Evolutionary conservation across 495 filamentous ascomycete genomes (phyloP), one percentile per base, ranked within the genome.

Genomic region (Friedmanniomyces endolithicus): DNA sequence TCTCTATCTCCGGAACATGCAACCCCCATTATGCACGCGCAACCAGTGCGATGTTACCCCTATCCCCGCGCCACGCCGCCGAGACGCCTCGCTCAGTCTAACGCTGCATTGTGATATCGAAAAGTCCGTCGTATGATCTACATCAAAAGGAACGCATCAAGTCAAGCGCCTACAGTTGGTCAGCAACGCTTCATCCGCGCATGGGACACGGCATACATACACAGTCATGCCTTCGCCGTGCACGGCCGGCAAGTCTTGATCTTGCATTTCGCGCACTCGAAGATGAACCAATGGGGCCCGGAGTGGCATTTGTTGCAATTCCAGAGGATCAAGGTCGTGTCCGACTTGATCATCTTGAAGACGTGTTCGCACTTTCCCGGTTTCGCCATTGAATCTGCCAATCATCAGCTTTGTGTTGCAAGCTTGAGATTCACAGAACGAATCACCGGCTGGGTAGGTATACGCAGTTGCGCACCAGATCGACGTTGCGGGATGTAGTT

Each of bases 211-310:
- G 27, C 4, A 31, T 3, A 31, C 27, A 31, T 31, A 31, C 27
- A 31, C 11, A 33, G 25, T 31, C 37, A 41, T 41, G 75, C 77
- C 48, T 76, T 80, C 59, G 75, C 69, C 48, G 79, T 75, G 67
- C 86, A 88, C 27, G 76, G 72, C 45, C 80, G 71, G 66, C 85
- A 89, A 23, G 78, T 78, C 72, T 88, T 86, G 48, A 87, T 69
- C 67, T 85, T 83, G 76, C 85, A 90, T 64, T 83, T 82, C 60
- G 74, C 70, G 74, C 86, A 90, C 69, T 88, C 83, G 65, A 79
- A 87, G 66, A 90, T 88, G 70, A 77, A 83, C 84, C 84, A 88
- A 68, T 87, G 84, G 34, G 86, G 86, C 4, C 86, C 86, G 6
- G 77, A 80, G 63, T 84, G 82, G 68, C 86, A 90, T 65, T 85